Evolutionary conservation across 2,329 filamentous ascomycete genomes (phyloP).

Genomic region (Penicillium sp.): DNA sequence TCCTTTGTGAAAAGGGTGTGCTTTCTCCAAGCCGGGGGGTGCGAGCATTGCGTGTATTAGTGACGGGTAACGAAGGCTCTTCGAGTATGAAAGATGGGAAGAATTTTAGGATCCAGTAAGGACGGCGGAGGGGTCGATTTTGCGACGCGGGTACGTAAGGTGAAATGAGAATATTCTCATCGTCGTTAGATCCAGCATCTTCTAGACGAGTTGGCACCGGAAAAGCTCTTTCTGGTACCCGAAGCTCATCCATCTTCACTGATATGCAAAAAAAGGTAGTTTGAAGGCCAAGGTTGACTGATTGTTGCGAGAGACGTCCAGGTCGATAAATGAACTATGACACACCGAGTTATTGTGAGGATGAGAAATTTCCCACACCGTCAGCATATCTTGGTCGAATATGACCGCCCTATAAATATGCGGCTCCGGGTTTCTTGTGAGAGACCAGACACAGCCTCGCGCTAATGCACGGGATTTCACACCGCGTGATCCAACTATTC

Average conservation of each 20-base stretch:
- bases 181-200: background rate
- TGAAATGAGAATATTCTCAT: background rate
- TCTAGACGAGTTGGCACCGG: background rate
- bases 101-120: background rate
- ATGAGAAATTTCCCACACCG: background rate
- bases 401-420: too few relatives aligned
- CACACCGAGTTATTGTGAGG: background rate
- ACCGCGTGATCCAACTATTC: too few relatives aligned
- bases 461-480: too few relatives aligned
- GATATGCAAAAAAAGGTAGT: background rate
- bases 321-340: background rate
- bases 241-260: background rate
- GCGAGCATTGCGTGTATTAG: background rate
- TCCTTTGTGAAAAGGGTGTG: background rate
- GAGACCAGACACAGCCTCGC: too few relatives aligned
- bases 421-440: too few relatives aligned
- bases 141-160: background rate
- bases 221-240: background rate
- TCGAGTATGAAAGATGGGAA: background rate
- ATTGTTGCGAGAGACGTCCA: background rate
- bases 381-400: too few relatives aligned
- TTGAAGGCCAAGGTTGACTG: background rate
- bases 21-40: background rate
- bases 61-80: background rate
- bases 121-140: background rate